Base-by-base conservation (phyloP, 2,329 filamentous ascomycete genomes). In the Alternaria sp. region DNA sequence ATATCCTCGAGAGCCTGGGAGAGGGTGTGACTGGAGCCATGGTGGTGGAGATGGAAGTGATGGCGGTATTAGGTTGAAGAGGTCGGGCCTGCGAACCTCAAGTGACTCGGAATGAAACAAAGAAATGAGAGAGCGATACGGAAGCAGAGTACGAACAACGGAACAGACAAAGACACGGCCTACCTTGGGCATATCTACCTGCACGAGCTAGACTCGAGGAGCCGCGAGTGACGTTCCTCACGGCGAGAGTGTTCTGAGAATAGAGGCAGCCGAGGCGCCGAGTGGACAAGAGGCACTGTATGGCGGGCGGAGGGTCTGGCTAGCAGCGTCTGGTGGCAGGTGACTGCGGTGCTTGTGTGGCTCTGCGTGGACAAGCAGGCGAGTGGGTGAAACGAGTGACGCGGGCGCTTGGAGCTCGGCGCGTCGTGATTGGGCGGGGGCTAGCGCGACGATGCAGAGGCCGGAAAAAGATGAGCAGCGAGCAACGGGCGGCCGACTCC, bases 1-100 rank as follows among this genome's bases (percentile, higher is more conserved):
- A 73, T 63, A 81, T 68, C 57, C 78, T 71, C 23, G 74, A 76
- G 25, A 81, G 69, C 61, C 69, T 77, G 46, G 71, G 70, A 50
- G 66, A 59, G 21, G 63, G 65, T 62, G 75, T 76, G 30, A 63
- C 69, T 55, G 69, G 70, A 65, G 65, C 64, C 74, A 81, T 80
- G 58, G 59, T 65, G 61, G 55, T 32, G 26, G 40, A 32, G 8
- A 56, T 47, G 26, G 44, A 45, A 50, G 52, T 32, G 47, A 54
- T 57, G 26, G 47, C 23, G 25, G 54, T 47, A 54, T 28, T 57
- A 66, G 47, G 28, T 32, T 36, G 17, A 28, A 47, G 57, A 65
- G 59, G 51, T 58, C 60, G 58, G 61, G 57, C 65, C 63, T 36
- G 61, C 66, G 61, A 61, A 51, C 50, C 59, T 66, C 43, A 45